A percentile compares a stretch with the other conserved stretches of the same genome.
Conservation (phyloP, 345 rosid genomes). For the Lepidium sativum region DNA sequence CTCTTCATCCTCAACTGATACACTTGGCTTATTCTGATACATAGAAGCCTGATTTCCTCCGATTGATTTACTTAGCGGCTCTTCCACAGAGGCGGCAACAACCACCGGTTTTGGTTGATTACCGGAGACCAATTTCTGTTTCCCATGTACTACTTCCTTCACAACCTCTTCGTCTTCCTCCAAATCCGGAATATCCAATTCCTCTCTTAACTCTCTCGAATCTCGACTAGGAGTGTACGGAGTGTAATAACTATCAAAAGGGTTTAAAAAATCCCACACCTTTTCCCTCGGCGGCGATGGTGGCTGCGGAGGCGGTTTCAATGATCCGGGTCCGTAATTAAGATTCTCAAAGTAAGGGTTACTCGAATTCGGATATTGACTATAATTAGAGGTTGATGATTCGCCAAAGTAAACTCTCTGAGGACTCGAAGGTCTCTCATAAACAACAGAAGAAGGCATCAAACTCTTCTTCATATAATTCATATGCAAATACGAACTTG, state of each 20-base stretch:
- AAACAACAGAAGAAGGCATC: too few relatives aligned
- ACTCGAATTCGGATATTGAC: too few relatives aligned
- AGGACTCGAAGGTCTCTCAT: background rate
- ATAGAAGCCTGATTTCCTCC: constrained; percentile 14
- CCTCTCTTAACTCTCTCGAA: constrained; percentile 68
- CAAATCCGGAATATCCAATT: too few relatives aligned
- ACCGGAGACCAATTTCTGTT: constrained; percentile 29
- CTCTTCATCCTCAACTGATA: constrained; percentile 34
- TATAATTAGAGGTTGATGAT: too few relatives aligned
- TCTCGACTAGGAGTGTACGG: constrained; percentile 61
- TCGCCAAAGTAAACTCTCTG: constrained; percentile 16
- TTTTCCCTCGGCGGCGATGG: too few relatives aligned
- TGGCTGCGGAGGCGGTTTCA: too few relatives aligned
- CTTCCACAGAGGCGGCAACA: constrained; percentile 17
- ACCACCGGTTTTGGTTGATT: constrained; percentile 22
- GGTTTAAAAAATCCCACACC: too few relatives aligned
- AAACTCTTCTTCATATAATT: too few relatives aligned
- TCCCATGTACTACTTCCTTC: constrained; percentile 60
- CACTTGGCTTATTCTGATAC: constrained; percentile 21
- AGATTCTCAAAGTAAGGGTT: too few relatives aligned
- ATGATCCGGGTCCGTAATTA: too few relatives aligned
- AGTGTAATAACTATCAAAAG: too few relatives aligned
- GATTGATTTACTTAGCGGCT: background rate
- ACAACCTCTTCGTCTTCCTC: constrained; percentile 76
- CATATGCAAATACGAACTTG: background rate